Base-by-base conservation (phyloP, 2,329 filamentous ascomycete genomes). In the Thermothelomyces thermophilus region DNA sequence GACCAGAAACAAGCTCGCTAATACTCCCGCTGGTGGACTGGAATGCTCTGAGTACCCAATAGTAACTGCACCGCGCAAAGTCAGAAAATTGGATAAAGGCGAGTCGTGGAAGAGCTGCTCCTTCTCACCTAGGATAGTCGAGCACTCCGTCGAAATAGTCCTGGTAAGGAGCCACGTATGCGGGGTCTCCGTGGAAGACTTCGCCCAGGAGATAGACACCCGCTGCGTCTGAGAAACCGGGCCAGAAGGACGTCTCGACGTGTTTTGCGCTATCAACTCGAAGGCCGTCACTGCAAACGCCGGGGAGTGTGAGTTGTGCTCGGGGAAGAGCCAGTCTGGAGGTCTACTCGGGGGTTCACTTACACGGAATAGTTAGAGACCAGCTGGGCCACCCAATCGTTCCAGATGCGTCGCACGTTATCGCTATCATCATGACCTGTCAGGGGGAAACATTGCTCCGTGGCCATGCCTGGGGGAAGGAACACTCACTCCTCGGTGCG, bases 191-290 rank as follows among this genome's bases (percentile, higher is more conserved):
- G 24, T 75, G 65, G 49, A 63, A 72, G 0, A 76, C 73, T 59
- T 79, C 76, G 7, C 76, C 75, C 13, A 78, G 64, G 8, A 68
- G 58, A 58, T 75, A 76, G 1, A 75, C 70, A 13, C 73, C 74
- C 2, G 73, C 69, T 17, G 68, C 72, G 4, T 62, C 54, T 9
- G 63, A 58, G 56, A 78, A 79, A 2, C 61, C 62, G 0, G 70
- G 60, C 62, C 70, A 77, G 60, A 77, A 79, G 13, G 67, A 66
- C 41, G 70, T 70, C 56, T 75, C 68, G 31, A 75, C 68, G 48
- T 76, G 68, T 52, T 71, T 71, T 41, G 68, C 67, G n/a, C 71
- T 74, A 52, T 76, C 73, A 48, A 76, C 68, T 16, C 73, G 68
- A n/a, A 74, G 63, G 5, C 73, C 71, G 61, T 73, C 73, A 64